A percentile compares a stretch with the other conserved stretches of the same genome.
Conservation (phyloP, 495 filamentous ascomycete species). For the Penicillium cataractarum region DNA sequence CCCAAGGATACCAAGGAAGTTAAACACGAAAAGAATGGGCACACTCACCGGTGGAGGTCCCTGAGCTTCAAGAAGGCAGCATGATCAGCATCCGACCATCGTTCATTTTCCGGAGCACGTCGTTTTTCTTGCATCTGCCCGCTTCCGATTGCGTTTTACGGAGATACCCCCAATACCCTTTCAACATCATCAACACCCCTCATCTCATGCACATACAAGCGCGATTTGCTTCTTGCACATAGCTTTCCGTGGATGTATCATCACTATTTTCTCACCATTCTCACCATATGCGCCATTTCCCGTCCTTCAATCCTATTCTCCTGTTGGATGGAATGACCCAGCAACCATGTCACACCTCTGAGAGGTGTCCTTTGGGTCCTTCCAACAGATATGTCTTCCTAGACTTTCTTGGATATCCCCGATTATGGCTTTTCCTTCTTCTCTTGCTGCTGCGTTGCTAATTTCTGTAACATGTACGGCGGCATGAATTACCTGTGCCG, state of each 20-base stretch:
- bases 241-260: constrained; percentile 42
- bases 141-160: constrained; percentile 16
- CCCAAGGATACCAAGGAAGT: constrained; percentile 16
- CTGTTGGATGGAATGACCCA: constrained; percentile 8
- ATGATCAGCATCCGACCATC: constrained; percentile 13
- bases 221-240: constrained; percentile 39
- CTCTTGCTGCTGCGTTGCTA: constrained; percentile 14
- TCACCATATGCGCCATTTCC: constrained; percentile 20
- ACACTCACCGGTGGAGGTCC: constrained; percentile 32
- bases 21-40: constrained; percentile 20
- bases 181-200: constrained; percentile 14
- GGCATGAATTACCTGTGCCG: constrained; percentile 36
- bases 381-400: constrained; percentile 26
- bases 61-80: constrained; percentile 35
- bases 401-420: constrained; percentile 19
- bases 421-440: constrained; percentile 21
- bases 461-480: constrained; percentile 26
- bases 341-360: neutral
- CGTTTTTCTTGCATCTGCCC: constrained; percentile 20
- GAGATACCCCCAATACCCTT: constrained; percentile 28
- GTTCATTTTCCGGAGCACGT: constrained; percentile 26
- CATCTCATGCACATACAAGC: constrained; percentile 32
- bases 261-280: constrained; percentile 26
- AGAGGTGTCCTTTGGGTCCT: neutral
- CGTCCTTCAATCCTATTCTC: constrained; percentile 18